A percentile compares a stretch with the other conserved stretches of the same genome.
Conservation (phyloP, 768 basidiomycete genomes). For the Boletus vermiculosoides region DNA sequence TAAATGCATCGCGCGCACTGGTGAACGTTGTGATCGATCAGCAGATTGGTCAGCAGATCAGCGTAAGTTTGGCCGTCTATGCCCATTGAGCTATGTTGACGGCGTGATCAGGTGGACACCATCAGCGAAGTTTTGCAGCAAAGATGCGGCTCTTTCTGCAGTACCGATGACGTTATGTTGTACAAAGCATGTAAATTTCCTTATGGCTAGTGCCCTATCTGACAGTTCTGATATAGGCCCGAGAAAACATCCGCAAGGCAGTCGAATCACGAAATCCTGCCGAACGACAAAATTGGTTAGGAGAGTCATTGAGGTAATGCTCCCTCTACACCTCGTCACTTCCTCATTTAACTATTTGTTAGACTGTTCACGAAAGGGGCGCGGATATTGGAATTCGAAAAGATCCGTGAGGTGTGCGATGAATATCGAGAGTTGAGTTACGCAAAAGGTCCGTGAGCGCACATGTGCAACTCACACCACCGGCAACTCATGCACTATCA, state of each 20-base stretch:
- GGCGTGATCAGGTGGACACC: slow-evolving; percentile 74
- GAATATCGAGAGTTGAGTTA: slow-evolving; percentile 87
- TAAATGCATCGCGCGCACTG: slow-evolving; percentile 82
- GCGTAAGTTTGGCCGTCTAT: slow-evolving; percentile 49
- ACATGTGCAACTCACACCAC: background rate
- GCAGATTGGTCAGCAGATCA: slow-evolving; percentile 95
- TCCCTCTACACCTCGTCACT: background rate
- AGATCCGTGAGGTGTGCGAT: slow-evolving; percentile 81
- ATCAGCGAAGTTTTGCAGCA: slow-evolving; percentile 94
- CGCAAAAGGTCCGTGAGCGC: slow-evolving; percentile 61
- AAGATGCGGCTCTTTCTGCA: slow-evolving; percentile 96
- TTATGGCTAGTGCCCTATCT: slow-evolving; percentile 2
- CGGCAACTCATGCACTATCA: slow-evolving; percentile 27
- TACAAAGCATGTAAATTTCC: slow-evolving; percentile 68
- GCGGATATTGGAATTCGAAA: slow-evolving; percentile 77
- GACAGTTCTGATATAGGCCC: slow-evolving; percentile 54
- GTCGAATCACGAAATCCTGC: slow-evolving; percentile 71
- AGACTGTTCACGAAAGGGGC: slow-evolving; percentile 91
- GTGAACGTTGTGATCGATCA: slow-evolving; percentile 97
- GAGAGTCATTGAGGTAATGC: slow-evolving; percentile 80
- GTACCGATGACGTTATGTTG: slow-evolving; percentile 95
- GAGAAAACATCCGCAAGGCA: slow-evolving; percentile 90
- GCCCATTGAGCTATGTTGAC: slow-evolving; percentile 2
- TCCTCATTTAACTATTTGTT: slow-evolving; percentile 8
- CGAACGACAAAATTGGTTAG: slow-evolving; percentile 77